These are phyloP conservation scores for Artemisia argyi DNA, from an alignment of 129 eudicot species.

Conservation along the genomic window DNA sequence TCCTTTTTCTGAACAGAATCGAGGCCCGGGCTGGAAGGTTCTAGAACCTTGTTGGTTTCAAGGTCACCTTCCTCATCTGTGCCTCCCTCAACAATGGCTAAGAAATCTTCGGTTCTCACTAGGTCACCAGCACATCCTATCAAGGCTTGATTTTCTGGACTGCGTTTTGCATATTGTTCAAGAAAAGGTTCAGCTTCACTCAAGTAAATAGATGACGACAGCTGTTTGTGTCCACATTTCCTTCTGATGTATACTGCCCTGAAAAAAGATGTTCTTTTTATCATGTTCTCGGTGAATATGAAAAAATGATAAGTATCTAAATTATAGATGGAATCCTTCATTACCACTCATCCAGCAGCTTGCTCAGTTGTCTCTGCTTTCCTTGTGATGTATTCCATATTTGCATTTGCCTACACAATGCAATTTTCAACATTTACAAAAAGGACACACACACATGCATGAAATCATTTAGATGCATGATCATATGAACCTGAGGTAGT, in stretches of 20 bases:
- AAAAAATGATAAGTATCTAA: background rate
- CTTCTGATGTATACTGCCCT: constrained; percentile 83
- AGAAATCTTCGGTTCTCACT: constrained; percentile 78
- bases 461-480: background rate
- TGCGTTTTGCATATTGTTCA: constrained; percentile 82
- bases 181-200: constrained; percentile 96
- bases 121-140: constrained; percentile 86
- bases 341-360: constrained; percentile 98
- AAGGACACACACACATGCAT: background rate
- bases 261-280: background rate
- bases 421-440: background rate
- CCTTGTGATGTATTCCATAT: constrained; percentile 84
- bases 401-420: constrained; percentile 75
- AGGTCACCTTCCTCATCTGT: constrained; percentile 90
- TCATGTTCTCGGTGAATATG: constrained; percentile 14
- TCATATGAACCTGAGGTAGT: constrained; percentile 63
- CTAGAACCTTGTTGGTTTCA: constrained; percentile 49
- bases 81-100: constrained; percentile 73
- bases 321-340: constrained; percentile 1
- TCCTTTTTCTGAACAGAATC: constrained; percentile 65
- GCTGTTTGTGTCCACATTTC: constrained; percentile 62
- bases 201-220: constrained; percentile 72
- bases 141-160: constrained; percentile 72
- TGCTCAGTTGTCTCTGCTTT: constrained; percentile 71
- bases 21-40: constrained; percentile 51